phyloP scores from a whole-genome alignment of 1,139 yeast species.

The Kluyveromyces sp. region DNA sequence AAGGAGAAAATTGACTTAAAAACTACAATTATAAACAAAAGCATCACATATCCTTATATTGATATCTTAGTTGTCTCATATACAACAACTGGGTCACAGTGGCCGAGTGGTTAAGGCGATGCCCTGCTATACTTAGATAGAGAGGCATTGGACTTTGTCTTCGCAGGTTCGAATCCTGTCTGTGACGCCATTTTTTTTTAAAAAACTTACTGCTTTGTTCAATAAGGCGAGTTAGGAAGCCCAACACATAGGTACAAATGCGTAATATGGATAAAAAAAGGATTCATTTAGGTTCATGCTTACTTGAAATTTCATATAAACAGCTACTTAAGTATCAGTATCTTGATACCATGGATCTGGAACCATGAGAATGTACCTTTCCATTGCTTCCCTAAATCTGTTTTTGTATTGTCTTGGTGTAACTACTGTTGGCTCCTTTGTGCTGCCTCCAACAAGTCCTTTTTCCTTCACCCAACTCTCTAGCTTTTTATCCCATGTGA shows the following conservation, averaged over 20 bases:
- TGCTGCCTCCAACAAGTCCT: conserved; percentile 76
- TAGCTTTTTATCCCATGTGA: conserved; percentile 97
- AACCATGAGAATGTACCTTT: conserved; percentile 84
- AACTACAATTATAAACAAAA: too few relatives aligned
- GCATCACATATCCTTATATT: too few relatives aligned
- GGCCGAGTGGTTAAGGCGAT: conserved; percentile 75
- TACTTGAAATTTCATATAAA: neutral
- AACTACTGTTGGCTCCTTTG: conserved; percentile 92
- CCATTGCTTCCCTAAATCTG: conserved; percentile 97
- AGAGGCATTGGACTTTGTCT: conserved; percentile 50
- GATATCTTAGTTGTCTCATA: conserved; percentile 22
- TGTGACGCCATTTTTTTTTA: conserved; percentile 37
- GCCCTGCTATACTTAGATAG: conserved; percentile 53
- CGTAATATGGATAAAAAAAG: neutral
- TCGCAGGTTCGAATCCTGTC: conserved; percentile 64
- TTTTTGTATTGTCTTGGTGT: conserved; percentile 94
- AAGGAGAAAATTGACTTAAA: too few relatives aligned
- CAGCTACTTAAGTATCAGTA: conserved; percentile 6
- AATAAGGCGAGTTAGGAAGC: neutral
- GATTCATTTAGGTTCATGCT: neutral
- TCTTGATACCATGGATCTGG: conserved; percentile 76
- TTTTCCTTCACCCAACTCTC: conserved; percentile 98
- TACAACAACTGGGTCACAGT: conserved; percentile 62
- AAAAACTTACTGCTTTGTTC: neutral
- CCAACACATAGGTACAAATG: too few relatives aligned